Evolutionary conservation across 1,284 basidiomycete genomes (phyloP), one percentile per base, ranked within the genome.

Genomic region (Porodaedalea pini): DNA sequence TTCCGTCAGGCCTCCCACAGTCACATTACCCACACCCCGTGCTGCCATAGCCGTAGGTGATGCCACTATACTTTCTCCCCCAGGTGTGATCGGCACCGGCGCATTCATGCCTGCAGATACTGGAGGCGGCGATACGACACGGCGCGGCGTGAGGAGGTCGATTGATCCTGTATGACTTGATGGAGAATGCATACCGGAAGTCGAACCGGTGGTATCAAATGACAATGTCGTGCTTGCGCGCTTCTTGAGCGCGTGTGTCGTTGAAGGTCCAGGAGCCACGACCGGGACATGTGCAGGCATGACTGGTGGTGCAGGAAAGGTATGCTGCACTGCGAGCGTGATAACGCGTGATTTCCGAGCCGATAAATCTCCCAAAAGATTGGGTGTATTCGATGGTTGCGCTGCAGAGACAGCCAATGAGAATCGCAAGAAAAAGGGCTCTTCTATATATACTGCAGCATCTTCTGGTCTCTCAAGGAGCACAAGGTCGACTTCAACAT

Each of bases 301-400:
- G 47, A 66, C 59, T 32, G 61, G 60, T 13, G 63, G 62, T 56
- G 64, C 51, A 41, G 61, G 54, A 45, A 64, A 55, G 43, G 66
- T 69, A 63, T 88, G 86, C 63, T 91, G 89, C 3, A 89, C 74
- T 8, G 77, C 84, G 21, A 90, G 68, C 8, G 70, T 72, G 17
- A 88, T 61, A 4, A 75, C 65, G 4, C 82, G 75, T 29, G 36
- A 21, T 44, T 48, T 61, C 50, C 50, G 54, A 36, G 49, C 29
- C 6, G 31, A 41, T 25, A 4, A 2, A 3, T 52, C 36, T 21
- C 36, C 29, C 1, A 57, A 50, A 2, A 47, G 39, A 36, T 13
- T 68, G 66, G 19, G 71, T 70, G 23, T 69, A 65, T 1, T 66
- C 64, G 44, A 66, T 69, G 37, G 67, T 69, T 6, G 65, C 64